Evolutionary conservation across 2,329 filamentous ascomycete species (phyloP), one percentile per base, ranked within the genome.

Genomic region (Phialophora macrospora): DNA sequence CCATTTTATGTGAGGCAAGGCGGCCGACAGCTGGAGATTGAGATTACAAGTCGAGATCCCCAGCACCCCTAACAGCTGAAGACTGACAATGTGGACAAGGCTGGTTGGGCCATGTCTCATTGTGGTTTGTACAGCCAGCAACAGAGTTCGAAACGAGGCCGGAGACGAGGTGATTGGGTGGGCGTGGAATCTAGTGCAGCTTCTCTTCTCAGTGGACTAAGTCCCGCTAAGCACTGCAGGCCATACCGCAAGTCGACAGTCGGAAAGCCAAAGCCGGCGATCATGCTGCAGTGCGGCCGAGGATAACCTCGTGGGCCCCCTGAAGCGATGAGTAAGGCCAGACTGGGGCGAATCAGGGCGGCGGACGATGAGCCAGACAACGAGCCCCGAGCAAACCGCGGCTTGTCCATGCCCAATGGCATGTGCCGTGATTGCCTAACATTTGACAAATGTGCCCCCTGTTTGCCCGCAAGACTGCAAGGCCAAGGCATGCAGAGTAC

Each of bases 401-500:
- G 60, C 51, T 49, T 55, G 24, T 28, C 22, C 20, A 8, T n/a
- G 26, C 24, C 51, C 60, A 62, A 48, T 55, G 11, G 30, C 38
- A 46, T 30, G 51, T 44, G 20, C 32, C 30, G 24, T 62, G 51
- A 54, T 62, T 55, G 49, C 34, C 48, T 62, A 55, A 62, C 60
- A 62, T 62, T 62, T 62, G 60, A 62, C 60, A 62, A 62, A 62
- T 34, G n/a, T 14, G 41, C 11, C n/a, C 22, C 28, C 32, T 4
- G 14, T 12, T 14, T 38, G 12, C 14, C 38, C 5, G 38, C 38
- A 44, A 14, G 26, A 9, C 20, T 62, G 59, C 49, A 48, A 55
- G 49, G 60, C 34, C 52, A 48, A 62, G 32, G 60, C 60, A 62
- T 62, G 60, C 60, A 55, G 60, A 62, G 60, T 62, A 62, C 60